Base-by-base conservation (phyloP, 371 early-diverging fungal genomes). In the Syncephalastrum contaminatum region DNA sequence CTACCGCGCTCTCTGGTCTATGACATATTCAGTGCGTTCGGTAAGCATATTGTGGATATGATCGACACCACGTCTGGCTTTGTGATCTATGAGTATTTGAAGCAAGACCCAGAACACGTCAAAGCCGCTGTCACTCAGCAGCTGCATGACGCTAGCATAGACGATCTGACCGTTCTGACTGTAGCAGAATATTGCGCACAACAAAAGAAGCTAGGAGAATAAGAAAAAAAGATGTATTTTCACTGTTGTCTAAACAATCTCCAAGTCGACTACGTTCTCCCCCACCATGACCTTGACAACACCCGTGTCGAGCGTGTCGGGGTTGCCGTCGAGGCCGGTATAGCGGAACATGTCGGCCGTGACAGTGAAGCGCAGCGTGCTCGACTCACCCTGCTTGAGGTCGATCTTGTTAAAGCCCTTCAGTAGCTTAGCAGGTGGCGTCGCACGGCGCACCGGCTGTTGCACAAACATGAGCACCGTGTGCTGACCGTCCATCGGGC, bases 381-480 rank as follows among this genome's bases (percentile, higher is more conserved):
- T 57, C 3, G 75, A 64, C n/a, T 77, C 57, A 8, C 78, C 80
- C 4, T 71, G 59, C 3, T 51, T 63, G 8, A 86, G 59, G 14
- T 58, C 24, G 6, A 82, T 54, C 66, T 88, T 88, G 40, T 77
- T 64, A 43, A 88, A 86, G 0, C 73, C 73, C 53, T 77, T 75
- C 12, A 83, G 61, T 21, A 77, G 53, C 41, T 72, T 69, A 20
- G 61, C 63, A 21, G 67, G 67, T 18, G 75, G 75, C 3, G 72
- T 67, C 14, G 69, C 47, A 10, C 49, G 51, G 14, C 87, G 77
- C 52, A 72, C 76, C n/a, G 72, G 68, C 43, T 87, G 85, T n/a
- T 78, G 66, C 19, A 84, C 66, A 50, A 73, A 87, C 72, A 88
- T 77, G 39, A 85, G 70, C 4, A 87, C 85, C 0, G 77, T 65